A percentile compares a stretch with the other conserved stretches of the same genome.
Evolutionary conservation across 2,329 filamentous ascomycete species (phyloP).

Genomic region (Colletotrichum lindemuthianum): DNA sequence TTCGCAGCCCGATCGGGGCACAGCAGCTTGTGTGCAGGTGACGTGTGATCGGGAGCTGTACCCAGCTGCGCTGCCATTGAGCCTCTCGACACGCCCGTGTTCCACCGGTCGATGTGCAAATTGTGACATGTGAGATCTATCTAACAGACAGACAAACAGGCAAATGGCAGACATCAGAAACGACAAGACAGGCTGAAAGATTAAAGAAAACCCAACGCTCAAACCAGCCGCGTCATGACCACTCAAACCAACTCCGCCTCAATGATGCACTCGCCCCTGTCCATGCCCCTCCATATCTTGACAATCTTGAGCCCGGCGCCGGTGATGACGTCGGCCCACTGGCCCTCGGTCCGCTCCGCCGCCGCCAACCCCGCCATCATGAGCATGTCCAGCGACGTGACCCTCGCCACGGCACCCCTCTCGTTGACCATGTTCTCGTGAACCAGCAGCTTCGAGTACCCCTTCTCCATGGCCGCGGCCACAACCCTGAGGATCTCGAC

Average conservation of each 20-base stretch:
- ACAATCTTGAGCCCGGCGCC: conserved; percentile 41
- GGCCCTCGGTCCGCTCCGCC: conserved; percentile 45
- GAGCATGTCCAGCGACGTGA: conserved; percentile 46
- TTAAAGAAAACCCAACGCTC: neutral
- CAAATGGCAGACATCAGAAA: too few relatives aligned
- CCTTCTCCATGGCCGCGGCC: conserved; percentile 38
- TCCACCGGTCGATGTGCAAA: too few relatives aligned
- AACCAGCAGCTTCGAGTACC: conserved; percentile 50
- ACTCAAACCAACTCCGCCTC: conserved; percentile 39
- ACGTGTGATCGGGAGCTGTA: too few relatives aligned
- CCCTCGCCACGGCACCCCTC: conserved; percentile 41
- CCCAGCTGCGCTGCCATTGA: too few relatives aligned
- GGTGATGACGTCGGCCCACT: conserved; percentile 43
- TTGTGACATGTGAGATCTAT: too few relatives aligned
- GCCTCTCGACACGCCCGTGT: too few relatives aligned
- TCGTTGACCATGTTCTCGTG: conserved; percentile 48
- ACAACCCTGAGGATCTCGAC: conserved; percentile 35
- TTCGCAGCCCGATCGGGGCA: too few relatives aligned
- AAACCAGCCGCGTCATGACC: neutral
- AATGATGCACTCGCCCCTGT: conserved; percentile 44
- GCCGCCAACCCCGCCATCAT: conserved; percentile 47
- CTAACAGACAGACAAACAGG: too few relatives aligned
- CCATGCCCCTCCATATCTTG: conserved; percentile 44
- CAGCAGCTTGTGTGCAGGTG: too few relatives aligned
- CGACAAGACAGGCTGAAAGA: too few relatives aligned